These are phyloP conservation scores for Sugiyamaella qingdaonensis DNA, from an alignment of 805 yeast genomes.

Conservation along the genomic window DNA sequence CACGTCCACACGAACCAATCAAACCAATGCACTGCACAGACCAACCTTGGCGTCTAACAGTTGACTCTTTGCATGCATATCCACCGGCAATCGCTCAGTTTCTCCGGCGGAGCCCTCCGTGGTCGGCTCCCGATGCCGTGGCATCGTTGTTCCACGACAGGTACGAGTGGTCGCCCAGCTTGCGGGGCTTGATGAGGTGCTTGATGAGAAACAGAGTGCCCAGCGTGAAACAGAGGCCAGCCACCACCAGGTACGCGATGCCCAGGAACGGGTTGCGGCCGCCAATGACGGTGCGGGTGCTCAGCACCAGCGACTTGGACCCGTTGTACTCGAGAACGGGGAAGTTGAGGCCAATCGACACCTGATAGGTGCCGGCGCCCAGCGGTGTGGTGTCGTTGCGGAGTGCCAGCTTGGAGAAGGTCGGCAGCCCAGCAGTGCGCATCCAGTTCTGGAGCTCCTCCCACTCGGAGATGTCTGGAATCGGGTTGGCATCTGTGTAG, in stretches of 20 bases:
- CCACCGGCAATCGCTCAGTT: neutral
- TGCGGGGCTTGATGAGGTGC: slow-evolving; percentile 78
- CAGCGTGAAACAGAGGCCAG: slow-evolving; percentile 66
- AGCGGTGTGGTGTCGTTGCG: slow-evolving; percentile 60
- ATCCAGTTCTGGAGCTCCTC: slow-evolving; percentile 95
- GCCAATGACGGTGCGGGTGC: slow-evolving; percentile 81
- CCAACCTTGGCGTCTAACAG: too few relatives aligned
- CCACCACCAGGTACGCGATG: slow-evolving; percentile 78
- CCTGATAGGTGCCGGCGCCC: slow-evolving; percentile 61
- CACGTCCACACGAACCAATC: too few relatives aligned
- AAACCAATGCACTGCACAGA: too few relatives aligned
- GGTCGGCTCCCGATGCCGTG: slow-evolving; percentile 13
- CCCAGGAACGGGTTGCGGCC: slow-evolving; percentile 85
- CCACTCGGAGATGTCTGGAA: slow-evolving; percentile 74
- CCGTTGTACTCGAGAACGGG: slow-evolving; percentile 85
- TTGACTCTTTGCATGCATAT: too few relatives aligned
- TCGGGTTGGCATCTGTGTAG: slow-evolving; percentile 65
- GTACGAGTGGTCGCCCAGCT: slow-evolving; percentile 76
- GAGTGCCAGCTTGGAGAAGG: slow-evolving; percentile 77
- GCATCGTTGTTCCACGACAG: slow-evolving; percentile 43
- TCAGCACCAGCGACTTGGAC: slow-evolving; percentile 73
- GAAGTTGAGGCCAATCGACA: slow-evolving; percentile 69
- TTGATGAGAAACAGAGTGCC: slow-evolving; percentile 74
- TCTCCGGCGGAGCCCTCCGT: neutral
- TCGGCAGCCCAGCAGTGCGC: slow-evolving; percentile 93